Evolutionary conservation across 2,329 filamentous ascomycete species (phyloP).

Genomic region (Epichloe sylvatica): DNA sequence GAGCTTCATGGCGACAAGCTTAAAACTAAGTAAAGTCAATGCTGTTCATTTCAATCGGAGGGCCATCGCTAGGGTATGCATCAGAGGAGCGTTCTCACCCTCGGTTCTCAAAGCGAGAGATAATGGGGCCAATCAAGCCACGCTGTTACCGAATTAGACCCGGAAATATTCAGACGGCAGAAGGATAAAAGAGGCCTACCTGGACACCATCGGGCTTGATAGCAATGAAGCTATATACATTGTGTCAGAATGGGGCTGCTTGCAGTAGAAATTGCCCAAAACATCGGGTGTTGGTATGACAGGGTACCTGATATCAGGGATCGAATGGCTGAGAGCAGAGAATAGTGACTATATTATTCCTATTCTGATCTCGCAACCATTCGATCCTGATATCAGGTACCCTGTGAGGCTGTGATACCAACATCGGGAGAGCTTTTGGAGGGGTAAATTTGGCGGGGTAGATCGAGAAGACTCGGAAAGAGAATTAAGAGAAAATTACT

Average conservation of each 20-base stretch:
- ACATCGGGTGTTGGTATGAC: background rate
- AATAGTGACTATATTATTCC: too few species aligned
- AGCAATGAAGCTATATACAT: conserved; percentile 76
- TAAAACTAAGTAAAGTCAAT: conserved; percentile 40
- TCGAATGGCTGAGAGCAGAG: too few species aligned
- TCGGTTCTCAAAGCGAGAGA: conserved; percentile 94
- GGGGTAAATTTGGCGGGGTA: conserved; percentile 21
- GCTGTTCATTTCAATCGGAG: background rate
- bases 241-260: conserved; percentile 12
- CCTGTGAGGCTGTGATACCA: too few species aligned
- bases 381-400: too few species aligned
- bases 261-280: background rate
- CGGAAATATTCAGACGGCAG: background rate
- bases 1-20: conserved; percentile 97
- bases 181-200: conserved; percentile 39
- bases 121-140: conserved; percentile 94
- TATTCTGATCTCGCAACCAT: too few species aligned
- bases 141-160: conserved; percentile 41
- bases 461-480: background rate
- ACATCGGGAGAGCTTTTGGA: conserved; percentile 6
- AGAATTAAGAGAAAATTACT: conserved; percentile 21
- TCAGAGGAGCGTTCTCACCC: conserved; percentile 41
- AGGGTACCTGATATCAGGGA: too few species aligned
- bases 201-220: conserved; percentile 99
- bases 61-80: background rate